phyloP scores from a whole-genome alignment of 2,329 filamentous ascomycete species.

The Septoria linicola region DNA sequence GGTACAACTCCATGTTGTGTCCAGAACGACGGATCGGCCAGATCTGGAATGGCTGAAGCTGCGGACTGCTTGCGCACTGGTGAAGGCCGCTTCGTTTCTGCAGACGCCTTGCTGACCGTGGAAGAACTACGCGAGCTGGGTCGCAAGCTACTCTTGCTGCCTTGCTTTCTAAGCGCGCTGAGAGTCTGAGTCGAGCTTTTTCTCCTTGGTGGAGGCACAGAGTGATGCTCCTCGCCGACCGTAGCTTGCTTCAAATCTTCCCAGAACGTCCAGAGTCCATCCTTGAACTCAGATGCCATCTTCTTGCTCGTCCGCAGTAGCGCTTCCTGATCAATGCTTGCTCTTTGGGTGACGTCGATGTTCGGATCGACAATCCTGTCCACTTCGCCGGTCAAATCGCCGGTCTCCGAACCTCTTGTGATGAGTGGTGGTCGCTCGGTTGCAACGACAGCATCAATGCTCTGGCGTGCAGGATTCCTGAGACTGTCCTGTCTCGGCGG shows the following conservation, averaged over 20 bases:
- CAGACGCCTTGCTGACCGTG: constrained; percentile 21
- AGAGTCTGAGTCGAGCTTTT: constrained; percentile 33
- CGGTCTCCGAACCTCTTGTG: constrained; percentile 4
- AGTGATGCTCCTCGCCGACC: constrained; percentile 84
- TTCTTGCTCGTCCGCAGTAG: constrained; percentile 64
- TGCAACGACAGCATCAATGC: constrained; percentile 7
- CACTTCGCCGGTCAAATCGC: constrained; percentile 8
- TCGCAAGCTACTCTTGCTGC: constrained; percentile 32
- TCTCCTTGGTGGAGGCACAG: constrained; percentile 41
- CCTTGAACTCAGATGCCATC: constrained; percentile 83
- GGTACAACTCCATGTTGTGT: constrained; percentile 28
- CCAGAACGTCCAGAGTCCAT: constrained; percentile 89
- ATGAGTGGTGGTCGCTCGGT: constrained; percentile 9
- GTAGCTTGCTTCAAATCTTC: constrained; percentile 95
- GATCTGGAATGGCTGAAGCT: constrained; percentile 28
- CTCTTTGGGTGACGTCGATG: constrained; percentile 38
- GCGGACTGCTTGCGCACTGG: constrained; percentile 26
- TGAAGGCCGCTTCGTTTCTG: constrained; percentile 22
- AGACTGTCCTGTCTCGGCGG: constrained; percentile 32
- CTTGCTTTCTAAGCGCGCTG: constrained; percentile 26
- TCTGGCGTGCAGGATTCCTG: constrained; percentile 20
- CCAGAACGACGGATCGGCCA: constrained; percentile 35
- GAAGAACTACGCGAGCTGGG: constrained; percentile 27
- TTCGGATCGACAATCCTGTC: constrained; percentile 16
- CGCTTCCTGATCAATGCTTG: constrained; percentile 47